Conservation (phyloP, 805 yeast genomes). For the Cephaloascus fragrans region DNA sequence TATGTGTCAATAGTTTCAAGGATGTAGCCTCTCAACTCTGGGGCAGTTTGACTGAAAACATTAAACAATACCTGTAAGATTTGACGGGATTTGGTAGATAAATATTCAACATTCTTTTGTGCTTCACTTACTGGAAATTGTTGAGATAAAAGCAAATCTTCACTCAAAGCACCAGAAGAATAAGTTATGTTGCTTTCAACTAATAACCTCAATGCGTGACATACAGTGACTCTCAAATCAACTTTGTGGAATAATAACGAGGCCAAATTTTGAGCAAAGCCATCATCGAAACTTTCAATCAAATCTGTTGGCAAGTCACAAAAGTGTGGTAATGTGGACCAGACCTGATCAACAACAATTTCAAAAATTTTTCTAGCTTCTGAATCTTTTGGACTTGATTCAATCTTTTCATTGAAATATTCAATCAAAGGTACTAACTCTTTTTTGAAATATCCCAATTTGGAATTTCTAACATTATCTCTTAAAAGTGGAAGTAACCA, state of each 20-base stretch:
- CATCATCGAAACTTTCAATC: conserved; percentile 50
- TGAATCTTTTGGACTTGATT: conserved; percentile 38
- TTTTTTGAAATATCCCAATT: conserved; percentile 49
- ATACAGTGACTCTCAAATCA: conserved; percentile 69
- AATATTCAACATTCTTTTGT: conserved; percentile 45
- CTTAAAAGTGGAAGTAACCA: conserved; percentile 90
- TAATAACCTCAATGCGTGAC: conserved; percentile 68
- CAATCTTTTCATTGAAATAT: conserved; percentile 40
- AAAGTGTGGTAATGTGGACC: conserved; percentile 86
- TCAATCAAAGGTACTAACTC: conserved; percentile 59
- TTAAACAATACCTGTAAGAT: conserved; percentile 82
- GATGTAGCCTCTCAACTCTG: conserved; percentile 76
- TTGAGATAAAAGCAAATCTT: conserved; percentile 48
- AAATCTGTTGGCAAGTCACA: conserved; percentile 81
- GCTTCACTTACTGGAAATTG: conserved; percentile 52
- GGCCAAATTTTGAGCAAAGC: conserved; percentile 71
- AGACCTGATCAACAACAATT: conserved; percentile 83
- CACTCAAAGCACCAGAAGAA: conserved; percentile 46
- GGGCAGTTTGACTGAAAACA: conserved; percentile 81
- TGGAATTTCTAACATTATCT: conserved; percentile 71
- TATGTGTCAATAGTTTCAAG: conserved; percentile 81
- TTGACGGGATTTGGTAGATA: conserved; percentile 61
- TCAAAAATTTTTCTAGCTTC: conserved; percentile 69
- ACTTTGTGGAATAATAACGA: conserved; percentile 65
- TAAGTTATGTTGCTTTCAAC: conserved; percentile 70